phyloP scores from a whole-genome alignment of 2,329 filamentous ascomycete genomes.

The Whalleya microplaca region DNA sequence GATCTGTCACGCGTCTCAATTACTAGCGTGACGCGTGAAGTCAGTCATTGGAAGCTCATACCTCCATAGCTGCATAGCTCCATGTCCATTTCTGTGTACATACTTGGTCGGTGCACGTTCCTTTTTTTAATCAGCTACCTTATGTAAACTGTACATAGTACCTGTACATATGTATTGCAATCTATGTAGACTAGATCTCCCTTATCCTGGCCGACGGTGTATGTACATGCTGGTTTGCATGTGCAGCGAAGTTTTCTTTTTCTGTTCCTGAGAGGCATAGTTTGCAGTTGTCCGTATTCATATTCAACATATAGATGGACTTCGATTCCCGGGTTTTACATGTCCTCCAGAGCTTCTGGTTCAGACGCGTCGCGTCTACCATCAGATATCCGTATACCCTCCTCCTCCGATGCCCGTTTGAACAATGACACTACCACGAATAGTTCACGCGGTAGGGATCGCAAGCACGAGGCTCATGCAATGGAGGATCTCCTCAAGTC shows the following conservation, averaged over 20 bases:
- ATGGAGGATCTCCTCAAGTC: constrained; percentile 57
- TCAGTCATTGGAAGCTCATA: neutral
- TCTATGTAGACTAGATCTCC: neutral
- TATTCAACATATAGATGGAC: constrained; percentile 38
- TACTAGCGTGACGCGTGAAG: constrained; percentile 18
- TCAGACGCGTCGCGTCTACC: constrained; percentile 55
- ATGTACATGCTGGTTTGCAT: neutral
- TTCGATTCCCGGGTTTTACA: constrained; percentile 27
- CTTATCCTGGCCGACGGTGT: neutral
- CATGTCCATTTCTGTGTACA: neutral
- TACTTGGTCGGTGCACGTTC: neutral
- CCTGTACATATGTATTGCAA: too few species aligned
- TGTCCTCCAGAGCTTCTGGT: constrained; percentile 38
- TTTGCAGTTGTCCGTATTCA: constrained; percentile 10
- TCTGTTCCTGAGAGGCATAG: neutral
- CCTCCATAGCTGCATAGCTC: constrained; percentile 1
- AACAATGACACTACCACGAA: constrained; percentile 35
- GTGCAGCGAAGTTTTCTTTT: neutral
- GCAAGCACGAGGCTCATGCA: constrained; percentile 44
- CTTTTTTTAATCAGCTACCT: neutral
- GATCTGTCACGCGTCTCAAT: neutral
- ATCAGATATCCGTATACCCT: constrained; percentile 43
- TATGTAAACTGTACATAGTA: too few species aligned
- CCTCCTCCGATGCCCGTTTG: constrained; percentile 44
- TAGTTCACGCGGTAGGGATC: constrained; percentile 38